Evolutionary conservation across 2,329 filamentous ascomycete species (phyloP).

Genomic region (Cyphellophora attinorum): DNA sequence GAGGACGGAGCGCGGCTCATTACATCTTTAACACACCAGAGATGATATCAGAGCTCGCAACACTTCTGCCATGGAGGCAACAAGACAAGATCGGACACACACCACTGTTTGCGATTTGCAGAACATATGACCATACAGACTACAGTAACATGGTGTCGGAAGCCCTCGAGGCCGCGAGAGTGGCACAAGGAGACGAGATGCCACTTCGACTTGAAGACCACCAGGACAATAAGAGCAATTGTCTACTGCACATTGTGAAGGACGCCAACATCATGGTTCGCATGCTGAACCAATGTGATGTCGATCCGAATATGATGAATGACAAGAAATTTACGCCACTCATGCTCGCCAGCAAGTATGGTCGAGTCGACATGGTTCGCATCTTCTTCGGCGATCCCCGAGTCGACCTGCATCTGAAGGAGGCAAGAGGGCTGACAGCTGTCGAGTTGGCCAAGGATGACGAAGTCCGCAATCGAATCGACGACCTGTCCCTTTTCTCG

Average conservation of each 20-base stretch:
- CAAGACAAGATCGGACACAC: conserved; percentile 96
- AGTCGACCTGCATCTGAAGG: conserved; percentile 75
- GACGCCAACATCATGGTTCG: conserved; percentile 66
- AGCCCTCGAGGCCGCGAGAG: conserved; percentile 64
- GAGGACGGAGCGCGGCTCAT: conserved; percentile 85
- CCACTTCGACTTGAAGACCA: conserved; percentile 88
- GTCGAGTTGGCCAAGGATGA: conserved; percentile 97
- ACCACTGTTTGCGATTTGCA: conserved; percentile 87
- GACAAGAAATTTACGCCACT: conserved; percentile 90
- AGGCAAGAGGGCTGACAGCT: conserved; percentile 79
- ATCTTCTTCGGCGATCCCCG: conserved; percentile 78
- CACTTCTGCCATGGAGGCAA: conserved; percentile 74
- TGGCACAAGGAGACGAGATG: conserved; percentile 64
- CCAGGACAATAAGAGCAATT: conserved; percentile 86
- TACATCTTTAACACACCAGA: conserved; percentile 88
- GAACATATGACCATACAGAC: conserved; percentile 85
- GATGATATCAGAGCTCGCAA: conserved; percentile 67
- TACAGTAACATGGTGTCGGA: conserved; percentile 82
- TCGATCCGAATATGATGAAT: conserved; percentile 92
- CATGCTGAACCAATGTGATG: conserved; percentile 75
- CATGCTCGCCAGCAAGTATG: conserved; percentile 98
- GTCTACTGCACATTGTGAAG: conserved; percentile 88
- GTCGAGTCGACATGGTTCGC: conserved; percentile 84
- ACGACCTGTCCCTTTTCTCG: conserved; percentile 81
- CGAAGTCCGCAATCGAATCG: conserved; percentile 90